Evolutionary conservation across 2,329 filamentous ascomycete species (phyloP), one percentile per base, ranked within the genome.

Genomic region (Teratosphaeria nubilosa): DNA sequence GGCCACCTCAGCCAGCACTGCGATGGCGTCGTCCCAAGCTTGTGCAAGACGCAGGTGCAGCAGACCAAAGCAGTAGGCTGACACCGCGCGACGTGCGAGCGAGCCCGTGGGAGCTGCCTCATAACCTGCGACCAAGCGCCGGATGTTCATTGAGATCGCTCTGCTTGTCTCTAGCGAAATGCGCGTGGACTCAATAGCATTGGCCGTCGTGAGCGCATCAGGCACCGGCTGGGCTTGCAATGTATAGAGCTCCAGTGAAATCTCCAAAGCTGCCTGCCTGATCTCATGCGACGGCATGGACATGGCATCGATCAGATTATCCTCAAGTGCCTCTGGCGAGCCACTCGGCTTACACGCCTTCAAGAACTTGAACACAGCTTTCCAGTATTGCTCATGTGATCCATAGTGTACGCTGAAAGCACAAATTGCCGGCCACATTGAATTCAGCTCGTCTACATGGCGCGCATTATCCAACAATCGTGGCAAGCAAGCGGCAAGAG

Each of bases 1-100:
- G 22, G 85, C 82, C 56, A 99, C 85, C 55, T 86, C 80, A 67
- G 90, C 87, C 67, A 99, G 75, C 0, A 88, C 85, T 57, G 85
- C 82, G 55, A 87, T 84, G 0, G 89, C 83, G 66, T 95, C 90
- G 60, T 95, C 89, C 89, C 92, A 96, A 5, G 95, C 78, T 37
- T 90, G 90, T 0, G 91, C 83, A 63, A 96, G 79, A 64, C 87
- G 89, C 54, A 95, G 85, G 0, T 91, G 94, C 60, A 97, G 80
- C 73, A 96, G 82, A 54, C 94, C 94, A 66, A 96, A 96, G 66
- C 90, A 85, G 67, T 91, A 97, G 0, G 83, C 80, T 0, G 91
- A 88, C 31, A 97, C 81, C 6, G 90, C 84, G 65, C 82, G 80
- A 59, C 82, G 79, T 63, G 95, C 75, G 83, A 86, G 88, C 1